phyloP scores from a whole-genome alignment of 106 monocot species.

The Xerophyta viscosa region DNA sequence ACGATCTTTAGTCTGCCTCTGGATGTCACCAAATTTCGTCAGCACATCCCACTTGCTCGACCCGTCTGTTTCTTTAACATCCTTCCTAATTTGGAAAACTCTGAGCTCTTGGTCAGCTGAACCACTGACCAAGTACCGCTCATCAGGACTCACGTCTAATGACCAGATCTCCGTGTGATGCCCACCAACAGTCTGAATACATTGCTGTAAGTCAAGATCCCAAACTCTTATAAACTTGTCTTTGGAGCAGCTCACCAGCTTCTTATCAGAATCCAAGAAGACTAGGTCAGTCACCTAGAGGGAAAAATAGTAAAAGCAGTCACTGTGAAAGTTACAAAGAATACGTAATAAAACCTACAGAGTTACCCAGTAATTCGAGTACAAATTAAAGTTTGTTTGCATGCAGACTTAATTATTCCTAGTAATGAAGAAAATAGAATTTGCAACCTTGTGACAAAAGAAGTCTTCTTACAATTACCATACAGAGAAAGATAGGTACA shows the following conservation, averaged over 20 bases:
- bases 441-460: too few species aligned
- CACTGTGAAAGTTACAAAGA: too few species aligned
- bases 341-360: not conserved
- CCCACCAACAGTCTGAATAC: constrained; percentile 80
- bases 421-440: too few species aligned
- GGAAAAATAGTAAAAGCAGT: too few species aligned
- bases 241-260: constrained; percentile 89
- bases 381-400: too few species aligned
- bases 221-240: constrained; percentile 89
- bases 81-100: constrained; percentile 50
- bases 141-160: constrained; percentile 66
- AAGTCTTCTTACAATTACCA: too few species aligned
- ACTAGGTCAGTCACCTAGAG: constrained; percentile 91
- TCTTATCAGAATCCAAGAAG: constrained; percentile 76
- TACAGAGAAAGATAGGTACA: too few species aligned
- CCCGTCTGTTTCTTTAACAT: constrained; percentile 16
- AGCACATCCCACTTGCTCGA: constrained; percentile 82
- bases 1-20: constrained; percentile 57
- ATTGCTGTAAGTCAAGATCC: constrained; percentile 88
- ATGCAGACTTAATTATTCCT: too few species aligned
- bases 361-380: too few species aligned
- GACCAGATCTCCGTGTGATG: constrained; percentile 93
- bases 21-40: constrained; percentile 82
- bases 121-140: constrained; percentile 71
- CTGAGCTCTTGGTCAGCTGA: constrained; percentile 73